These are phyloP conservation scores for Aspergillus novofumigatus DNA, from an alignment of 2,329 filamentous ascomycete genomes.

Conservation along the genomic window DNA sequence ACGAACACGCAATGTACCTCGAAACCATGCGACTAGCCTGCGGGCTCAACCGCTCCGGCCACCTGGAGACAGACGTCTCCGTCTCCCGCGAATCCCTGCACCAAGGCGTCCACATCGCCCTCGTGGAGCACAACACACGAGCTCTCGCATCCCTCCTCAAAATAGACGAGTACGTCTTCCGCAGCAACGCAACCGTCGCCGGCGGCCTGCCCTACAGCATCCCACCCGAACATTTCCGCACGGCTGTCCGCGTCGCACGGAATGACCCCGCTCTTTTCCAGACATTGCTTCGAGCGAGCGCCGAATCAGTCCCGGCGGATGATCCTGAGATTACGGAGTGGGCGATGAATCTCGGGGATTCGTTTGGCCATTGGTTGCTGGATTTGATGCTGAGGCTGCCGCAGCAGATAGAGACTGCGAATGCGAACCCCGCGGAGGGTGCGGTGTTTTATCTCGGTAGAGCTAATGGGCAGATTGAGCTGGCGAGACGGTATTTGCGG, in stretches of 20 bases:
- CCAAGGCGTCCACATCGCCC: conserved; percentile 38
- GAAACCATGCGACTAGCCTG: conserved; percentile 34
- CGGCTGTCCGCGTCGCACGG: conserved; percentile 23
- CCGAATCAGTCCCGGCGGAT: conserved; percentile 35
- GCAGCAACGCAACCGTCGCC: conserved; percentile 3
- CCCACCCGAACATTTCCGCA: conserved; percentile 32
- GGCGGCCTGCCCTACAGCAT: conserved; percentile 20
- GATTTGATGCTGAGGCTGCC: conserved; percentile 33
- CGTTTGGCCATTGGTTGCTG: conserved; percentile 33
- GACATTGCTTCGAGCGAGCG: conserved; percentile 33
- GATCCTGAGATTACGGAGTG: conserved; percentile 35
- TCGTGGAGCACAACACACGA: conserved; percentile 27
- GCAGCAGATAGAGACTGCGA: conserved; percentile 15
- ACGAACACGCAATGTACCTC: conserved; percentile 28
- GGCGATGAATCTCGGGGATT: conserved; percentile 25
- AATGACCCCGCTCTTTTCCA: conserved; percentile 26
- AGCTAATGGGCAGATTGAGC: conserved; percentile 16
- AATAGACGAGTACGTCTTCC: conserved; percentile 31
- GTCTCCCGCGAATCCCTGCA: conserved; percentile 33
- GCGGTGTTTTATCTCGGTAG: conserved; percentile 26
- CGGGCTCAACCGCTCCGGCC: conserved; percentile 15
- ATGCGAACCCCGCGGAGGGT: conserved; percentile 8
- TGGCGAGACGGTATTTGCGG: conserved; percentile 20
- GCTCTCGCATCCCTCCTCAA: conserved; percentile 36
- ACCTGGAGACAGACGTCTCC: conserved; percentile 10